Percentiles rank a stretch among this genome's conserved stretches.
Conservation (phyloP, 2,329 filamentous ascomycete species). For the Mycogone perniciosa region DNA sequence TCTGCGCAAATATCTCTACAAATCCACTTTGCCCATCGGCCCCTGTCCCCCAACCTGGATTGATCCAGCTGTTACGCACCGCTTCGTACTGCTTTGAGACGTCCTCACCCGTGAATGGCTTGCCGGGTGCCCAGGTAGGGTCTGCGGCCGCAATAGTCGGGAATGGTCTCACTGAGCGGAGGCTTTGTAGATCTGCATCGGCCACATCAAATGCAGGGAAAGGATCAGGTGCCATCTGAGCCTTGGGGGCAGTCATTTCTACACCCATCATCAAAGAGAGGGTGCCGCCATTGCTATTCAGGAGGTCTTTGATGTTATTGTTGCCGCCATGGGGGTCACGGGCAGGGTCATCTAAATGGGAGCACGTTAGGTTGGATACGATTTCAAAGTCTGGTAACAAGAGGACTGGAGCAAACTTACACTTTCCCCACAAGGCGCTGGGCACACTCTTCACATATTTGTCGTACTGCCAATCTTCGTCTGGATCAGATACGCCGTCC, state of each 20-base stretch:
- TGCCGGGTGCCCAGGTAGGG: neutral
- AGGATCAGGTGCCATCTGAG: neutral
- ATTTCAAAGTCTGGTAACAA: neutral
- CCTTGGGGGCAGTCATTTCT: slow-evolving; percentile 1
- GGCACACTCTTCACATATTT: slow-evolving; percentile 4
- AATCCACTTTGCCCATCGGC: neutral
- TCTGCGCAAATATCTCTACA: neutral
- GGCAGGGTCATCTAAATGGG: neutral
- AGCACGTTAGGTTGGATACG: neutral
- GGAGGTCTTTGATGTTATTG: slow-evolving; percentile 9
- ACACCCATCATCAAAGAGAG: slow-evolving; percentile 7
- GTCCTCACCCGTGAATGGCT: neutral
- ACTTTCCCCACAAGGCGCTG: slow-evolving; percentile 6
- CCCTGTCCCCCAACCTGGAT: neutral
- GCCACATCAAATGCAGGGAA: slow-evolving; percentile 4
- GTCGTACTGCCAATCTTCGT: slow-evolving; percentile 3
- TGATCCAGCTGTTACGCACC: neutral
- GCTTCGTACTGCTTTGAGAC: neutral
- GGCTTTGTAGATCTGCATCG: slow-evolving; percentile 1
- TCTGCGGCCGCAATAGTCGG: neutral
- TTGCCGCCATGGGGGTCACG: slow-evolving; percentile 1
- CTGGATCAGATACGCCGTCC: neutral
- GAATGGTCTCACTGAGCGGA: neutral
- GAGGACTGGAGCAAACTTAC: neutral
- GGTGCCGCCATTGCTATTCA: neutral